Conservation (phyloP, 257 asterid genomes). For the Ligustrum vulgare region DNA sequence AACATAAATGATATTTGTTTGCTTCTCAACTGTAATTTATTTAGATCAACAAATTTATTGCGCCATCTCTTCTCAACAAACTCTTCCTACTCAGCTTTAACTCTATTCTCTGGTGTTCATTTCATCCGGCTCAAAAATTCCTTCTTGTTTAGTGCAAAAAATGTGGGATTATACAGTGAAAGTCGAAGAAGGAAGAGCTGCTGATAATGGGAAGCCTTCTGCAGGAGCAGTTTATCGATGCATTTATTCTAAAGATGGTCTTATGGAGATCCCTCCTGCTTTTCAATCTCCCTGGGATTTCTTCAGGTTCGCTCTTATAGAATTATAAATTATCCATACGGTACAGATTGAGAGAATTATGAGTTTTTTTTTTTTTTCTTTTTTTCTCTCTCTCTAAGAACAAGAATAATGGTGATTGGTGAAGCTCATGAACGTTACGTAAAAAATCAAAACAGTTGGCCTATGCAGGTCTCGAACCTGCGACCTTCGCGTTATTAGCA, state of each 20-base stretch:
- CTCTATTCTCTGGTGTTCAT: neutral
- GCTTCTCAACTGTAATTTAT: constrained; percentile 34
- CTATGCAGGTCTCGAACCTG: constrained; percentile 38
- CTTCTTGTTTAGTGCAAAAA: neutral
- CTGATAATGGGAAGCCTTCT: constrained; percentile 51
- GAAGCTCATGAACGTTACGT: no score
- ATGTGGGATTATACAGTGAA: constrained; percentile 59
- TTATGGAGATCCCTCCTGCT: constrained; percentile 47
- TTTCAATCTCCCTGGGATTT: constrained; percentile 78
- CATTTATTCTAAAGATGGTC: constrained; percentile 67
- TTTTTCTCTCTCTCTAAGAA: no score
- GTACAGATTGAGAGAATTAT: no score
- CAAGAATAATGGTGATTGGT: no score
- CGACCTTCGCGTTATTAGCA: constrained; percentile 39
- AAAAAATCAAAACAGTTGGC: neutral
- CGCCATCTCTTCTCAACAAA: constrained; percentile 20
- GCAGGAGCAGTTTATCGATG: constrained; percentile 75
- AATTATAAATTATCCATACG: no score
- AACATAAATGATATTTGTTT: constrained; percentile 33
- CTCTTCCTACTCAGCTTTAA: neutral
- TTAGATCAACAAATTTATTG: constrained; percentile 31
- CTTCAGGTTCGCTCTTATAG: constrained; percentile 48
- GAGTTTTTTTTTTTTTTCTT: no score
- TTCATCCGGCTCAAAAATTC: neutral
- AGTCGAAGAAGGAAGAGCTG: constrained; percentile 57